Base-by-base conservation (phyloP, 2,329 filamentous ascomycete species). In the Xylaria polymorpha region DNA sequence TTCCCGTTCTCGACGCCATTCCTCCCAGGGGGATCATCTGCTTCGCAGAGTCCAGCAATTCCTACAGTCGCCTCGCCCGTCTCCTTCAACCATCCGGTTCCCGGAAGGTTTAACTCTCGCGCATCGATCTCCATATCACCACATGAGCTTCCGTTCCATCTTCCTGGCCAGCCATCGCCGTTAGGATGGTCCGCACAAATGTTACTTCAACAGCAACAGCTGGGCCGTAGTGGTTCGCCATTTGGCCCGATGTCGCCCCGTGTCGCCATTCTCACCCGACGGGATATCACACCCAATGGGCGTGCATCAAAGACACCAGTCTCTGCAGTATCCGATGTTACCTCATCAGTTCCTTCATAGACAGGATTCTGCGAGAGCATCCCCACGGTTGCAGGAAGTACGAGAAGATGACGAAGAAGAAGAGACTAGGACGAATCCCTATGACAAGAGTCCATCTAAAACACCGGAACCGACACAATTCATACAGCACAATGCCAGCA, bases 381-480 rank as follows among this genome's bases (percentile, higher is more conserved):
- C 88, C 0, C 88, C 88, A 69, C 84, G 89, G 51, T 81, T 94
- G 70, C 91, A 92, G 65, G 91, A 94, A 71, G 85, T 94, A 18
- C 88, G 86, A n/a, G 92, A 94, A 77, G 90, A 89, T 64, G 91
- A 89, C 63, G 91, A 93, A 25, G 91, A 93, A 25, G 91, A 92
- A 72, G 91, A 92, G 67, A 79, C 80, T 0, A 74, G 77, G 32
- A 81, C 77, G 73, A 79, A 79, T 43, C 78, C 77, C 1, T 79
- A 78, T 48, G 77, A 78, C 39, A 85, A 87, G 79, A 87, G 83
- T 66, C 84, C 83, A 10, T 87, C 85, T 1, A 87, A 85, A 75
- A 87, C 85, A 0, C 85, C 87, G 0, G 86, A 90, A 74, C 82
- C 85, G 10, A 65, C 74, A 12, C 80, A 80, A 56, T 82, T 82